Evolutionary conservation across 495 filamentous ascomycete genomes (phyloP), one percentile per base, ranked within the genome.

Genomic region (Podospora comata): DNA sequence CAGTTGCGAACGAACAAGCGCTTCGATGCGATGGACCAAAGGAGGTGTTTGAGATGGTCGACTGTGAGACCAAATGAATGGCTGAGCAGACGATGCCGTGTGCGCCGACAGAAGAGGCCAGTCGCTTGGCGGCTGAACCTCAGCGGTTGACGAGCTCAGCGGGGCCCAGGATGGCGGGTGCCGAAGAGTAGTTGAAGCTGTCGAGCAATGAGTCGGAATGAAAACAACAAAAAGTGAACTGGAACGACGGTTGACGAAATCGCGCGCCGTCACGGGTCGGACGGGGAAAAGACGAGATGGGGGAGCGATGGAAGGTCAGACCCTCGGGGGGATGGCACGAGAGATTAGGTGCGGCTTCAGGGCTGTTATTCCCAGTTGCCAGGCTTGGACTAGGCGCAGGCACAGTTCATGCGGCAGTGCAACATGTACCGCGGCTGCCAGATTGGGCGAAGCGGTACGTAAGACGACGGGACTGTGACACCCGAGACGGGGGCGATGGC

Each of bases 41-140:
- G 66, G 67, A 61, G 58, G 71, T 64, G 73, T 77, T 71, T 77
- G 71, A 71, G 69, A 58, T 64, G 65, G 60, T 18, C 62, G 54
- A 56, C 54, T 30, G 67, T 65, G 71, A 72, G 68, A 72, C 68
- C 70, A 60, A 73, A 75, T 74, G 68, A 70, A 71, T 73, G 71
- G 69, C 67, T 71, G 60, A 62, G 68, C 44, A 59, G 16, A 65
- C 58, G 55, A 64, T 28, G 65, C 59, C 18, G 59, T 26, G 30
- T 61, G 23, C 56, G 55, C 60, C 32, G 34, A 65, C 30, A 26
- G 19, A 55, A 18, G 26, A 60, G 62, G 18, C 16, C 53, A 65
- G 56, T 64, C 60, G 28, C 66, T 68, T 66, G 66, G 66, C 69
- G 68, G 69, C 66, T 60, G 68, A 30, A 20, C 19, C 18, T n/a